phyloP scores from a whole-genome alignment of 148 eudicot genomes.

The Cornus suecica region DNA sequence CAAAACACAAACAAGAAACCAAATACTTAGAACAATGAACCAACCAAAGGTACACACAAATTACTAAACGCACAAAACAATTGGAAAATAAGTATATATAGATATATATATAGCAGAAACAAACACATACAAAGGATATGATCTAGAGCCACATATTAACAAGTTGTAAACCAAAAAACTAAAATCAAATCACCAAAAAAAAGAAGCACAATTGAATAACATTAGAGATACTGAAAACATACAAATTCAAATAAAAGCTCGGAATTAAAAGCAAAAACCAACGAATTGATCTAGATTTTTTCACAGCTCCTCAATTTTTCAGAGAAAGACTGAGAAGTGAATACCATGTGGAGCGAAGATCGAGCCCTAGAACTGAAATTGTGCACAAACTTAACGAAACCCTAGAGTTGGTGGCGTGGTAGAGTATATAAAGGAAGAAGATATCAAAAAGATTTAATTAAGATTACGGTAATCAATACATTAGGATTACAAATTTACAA shows the following conservation, averaged over 20 bases:
- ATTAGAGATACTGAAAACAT: not conserved
- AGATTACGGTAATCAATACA: constrained; percentile 20
- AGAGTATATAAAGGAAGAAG: not conserved
- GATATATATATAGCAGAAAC: no score
- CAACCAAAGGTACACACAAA: no score
- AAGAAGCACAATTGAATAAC: not conserved
- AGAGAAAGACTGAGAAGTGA: not conserved
- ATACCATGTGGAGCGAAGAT: constrained; percentile 8
- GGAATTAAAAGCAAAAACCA: not conserved
- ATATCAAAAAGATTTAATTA: not conserved
- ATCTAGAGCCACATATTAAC: not conserved
- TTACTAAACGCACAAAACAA: no score
- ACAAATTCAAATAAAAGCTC: not conserved
- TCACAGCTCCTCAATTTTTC: not conserved
- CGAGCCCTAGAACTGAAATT: constrained; percentile 9
- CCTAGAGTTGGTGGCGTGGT: not conserved
- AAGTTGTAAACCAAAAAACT: constrained; percentile 4
- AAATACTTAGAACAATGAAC: no score
- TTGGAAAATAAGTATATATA: no score
- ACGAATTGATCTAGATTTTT: not conserved
- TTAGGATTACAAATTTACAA: not conserved
- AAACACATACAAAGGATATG: no score
- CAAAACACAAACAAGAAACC: not conserved
- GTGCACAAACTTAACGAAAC: not conserved
- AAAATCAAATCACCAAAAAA: not conserved